Evolutionary conservation across 768 basidiomycete species (phyloP).

Genomic region (Tricholoma furcatifolium): DNA sequence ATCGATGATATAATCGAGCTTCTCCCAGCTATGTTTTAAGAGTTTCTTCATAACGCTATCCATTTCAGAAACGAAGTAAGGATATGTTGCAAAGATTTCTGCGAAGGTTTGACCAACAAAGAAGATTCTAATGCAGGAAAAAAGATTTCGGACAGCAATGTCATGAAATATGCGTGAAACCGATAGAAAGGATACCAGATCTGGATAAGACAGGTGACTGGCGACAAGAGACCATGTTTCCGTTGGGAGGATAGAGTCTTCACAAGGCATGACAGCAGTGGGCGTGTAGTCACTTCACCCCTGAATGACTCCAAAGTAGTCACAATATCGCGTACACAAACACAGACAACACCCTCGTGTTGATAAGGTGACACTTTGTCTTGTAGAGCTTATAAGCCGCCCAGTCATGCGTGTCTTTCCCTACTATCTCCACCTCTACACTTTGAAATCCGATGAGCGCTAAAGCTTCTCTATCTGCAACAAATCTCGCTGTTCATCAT

Average conservation of each 20-base stretch:
- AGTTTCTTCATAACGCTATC: conserved; percentile 26
- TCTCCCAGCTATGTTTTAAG: conserved; percentile 38
- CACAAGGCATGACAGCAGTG: too few species aligned
- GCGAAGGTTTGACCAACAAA: conserved; percentile 27
- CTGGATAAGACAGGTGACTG: conserved; percentile 24
- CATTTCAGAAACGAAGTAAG: conserved; percentile 24
- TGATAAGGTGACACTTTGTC: background rate
- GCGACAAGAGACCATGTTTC: conserved; percentile 38
- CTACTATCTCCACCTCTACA: conserved; percentile 42
- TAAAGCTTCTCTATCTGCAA: conserved; percentile 35
- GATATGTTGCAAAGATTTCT: conserved; percentile 29
- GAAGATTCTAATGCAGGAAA: conserved; percentile 36
- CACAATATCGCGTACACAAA: background rate
- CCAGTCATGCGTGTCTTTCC: conserved; percentile 26
- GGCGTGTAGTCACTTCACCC: too few species aligned
- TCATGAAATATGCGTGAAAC: conserved; percentile 38
- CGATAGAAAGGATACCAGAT: conserved; percentile 25
- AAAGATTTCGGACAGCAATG: conserved; percentile 30
- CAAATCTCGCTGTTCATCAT: conserved; percentile 40
- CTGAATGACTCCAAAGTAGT: background rate
- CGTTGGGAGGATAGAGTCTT: conserved; percentile 22
- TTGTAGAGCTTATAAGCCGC: conserved; percentile 30
- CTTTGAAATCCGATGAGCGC: conserved; percentile 22
- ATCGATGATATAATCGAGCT: conserved; percentile 34
- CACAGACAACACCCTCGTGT: background rate